Evolutionary conservation across 306 rosid genomes (phyloP).

Genomic region (Nissolia schottii): DNA sequence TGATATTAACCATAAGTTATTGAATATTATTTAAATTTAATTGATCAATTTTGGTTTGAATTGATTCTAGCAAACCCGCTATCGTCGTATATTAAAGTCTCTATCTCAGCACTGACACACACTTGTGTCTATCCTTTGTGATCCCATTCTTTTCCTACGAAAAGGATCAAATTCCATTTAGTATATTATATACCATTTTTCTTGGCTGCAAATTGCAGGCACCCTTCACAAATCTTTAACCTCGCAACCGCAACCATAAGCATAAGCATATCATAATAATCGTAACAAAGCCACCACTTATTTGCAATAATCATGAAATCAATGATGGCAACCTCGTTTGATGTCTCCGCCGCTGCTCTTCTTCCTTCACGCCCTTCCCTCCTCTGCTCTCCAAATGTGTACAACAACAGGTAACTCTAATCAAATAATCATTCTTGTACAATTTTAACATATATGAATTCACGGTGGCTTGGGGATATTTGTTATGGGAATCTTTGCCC

Average conservation of each 20-base stretch:
- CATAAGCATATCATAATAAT: not conserved
- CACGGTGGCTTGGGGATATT: too few relatives aligned
- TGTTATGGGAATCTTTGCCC: too few relatives aligned
- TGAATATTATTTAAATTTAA: not conserved
- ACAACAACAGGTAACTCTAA: slow-evolving; percentile 4
- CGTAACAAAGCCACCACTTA: not conserved
- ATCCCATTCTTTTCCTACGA: not conserved
- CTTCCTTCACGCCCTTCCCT: slow-evolving; percentile 22
- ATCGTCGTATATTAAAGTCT: not conserved
- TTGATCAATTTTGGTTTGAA: not conserved
- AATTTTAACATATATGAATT: too few relatives aligned
- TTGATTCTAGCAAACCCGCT: not conserved
- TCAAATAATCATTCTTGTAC: not conserved
- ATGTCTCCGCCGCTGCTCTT: slow-evolving; percentile 31
- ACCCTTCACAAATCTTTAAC: not conserved
- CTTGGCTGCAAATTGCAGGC: not conserved
- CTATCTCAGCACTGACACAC: not conserved
- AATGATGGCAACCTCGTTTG: slow-evolving; percentile 33
- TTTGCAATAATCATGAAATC: slow-evolving; percentile 18
- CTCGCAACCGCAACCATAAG: not conserved
- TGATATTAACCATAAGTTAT: not conserved
- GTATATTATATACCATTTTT: not conserved
- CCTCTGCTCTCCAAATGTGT: not conserved
- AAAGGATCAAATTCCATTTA: not conserved
- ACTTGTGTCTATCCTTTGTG: not conserved